Evolutionary conservation across 106 monocot genomes (phyloP).

Genomic region (Dendrobium chrysotoxum): DNA sequence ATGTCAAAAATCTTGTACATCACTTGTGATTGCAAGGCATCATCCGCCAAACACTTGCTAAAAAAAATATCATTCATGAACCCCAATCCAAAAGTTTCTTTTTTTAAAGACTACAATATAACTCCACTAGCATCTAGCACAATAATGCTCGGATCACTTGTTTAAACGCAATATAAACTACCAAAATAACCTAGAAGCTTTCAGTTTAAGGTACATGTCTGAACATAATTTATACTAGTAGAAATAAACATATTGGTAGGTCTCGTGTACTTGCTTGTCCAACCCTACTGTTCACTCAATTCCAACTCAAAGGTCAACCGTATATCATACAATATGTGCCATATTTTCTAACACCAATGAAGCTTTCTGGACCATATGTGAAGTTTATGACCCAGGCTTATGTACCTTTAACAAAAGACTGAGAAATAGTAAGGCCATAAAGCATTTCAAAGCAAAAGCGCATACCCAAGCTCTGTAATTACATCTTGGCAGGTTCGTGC

Average conservation of each 20-base stretch:
- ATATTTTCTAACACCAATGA: neutral
- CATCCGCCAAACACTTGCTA: neutral
- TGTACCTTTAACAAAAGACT: neutral
- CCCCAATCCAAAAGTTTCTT: neutral
- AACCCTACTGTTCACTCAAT: too few species aligned
- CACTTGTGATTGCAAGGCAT: neutral
- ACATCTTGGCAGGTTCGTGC: slow-evolving; percentile 93
- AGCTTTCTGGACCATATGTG: neutral
- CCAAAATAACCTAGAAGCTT: neutral
- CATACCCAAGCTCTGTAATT: slow-evolving; percentile 92
- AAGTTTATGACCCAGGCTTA: neutral
- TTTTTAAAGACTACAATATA: neutral
- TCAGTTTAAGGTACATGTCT: neutral
- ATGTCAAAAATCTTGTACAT: neutral
- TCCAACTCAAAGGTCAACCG: too few species aligned
- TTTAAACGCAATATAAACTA: neutral
- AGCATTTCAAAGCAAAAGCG: neutral
- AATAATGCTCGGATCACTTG: neutral
- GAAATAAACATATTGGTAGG: too few species aligned
- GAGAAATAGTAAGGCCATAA: neutral
- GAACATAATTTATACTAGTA: neutral
- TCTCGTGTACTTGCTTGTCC: too few species aligned
- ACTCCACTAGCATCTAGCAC: neutral
- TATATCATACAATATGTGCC: neutral
- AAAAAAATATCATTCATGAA: neutral